Evolutionary conservation across 2,329 filamentous ascomycete species (phyloP).

Genomic region (Colletotrichum tofieldiae): DNA sequence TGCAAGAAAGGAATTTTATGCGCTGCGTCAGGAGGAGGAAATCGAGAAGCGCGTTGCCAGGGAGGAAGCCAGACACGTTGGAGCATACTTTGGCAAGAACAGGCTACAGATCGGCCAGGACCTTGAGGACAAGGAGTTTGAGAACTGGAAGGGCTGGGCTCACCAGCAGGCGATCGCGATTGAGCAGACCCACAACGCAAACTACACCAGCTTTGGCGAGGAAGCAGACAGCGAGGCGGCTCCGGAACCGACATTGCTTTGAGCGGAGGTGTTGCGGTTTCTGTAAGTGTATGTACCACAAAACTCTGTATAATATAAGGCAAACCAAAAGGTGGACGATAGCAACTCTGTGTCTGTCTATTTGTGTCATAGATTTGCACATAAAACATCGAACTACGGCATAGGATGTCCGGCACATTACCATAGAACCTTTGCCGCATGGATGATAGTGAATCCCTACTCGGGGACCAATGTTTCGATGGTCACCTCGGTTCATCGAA

Average conservation of each 20-base stretch:
- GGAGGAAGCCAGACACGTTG: conserved; percentile 89
- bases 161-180: conserved; percentile 60
- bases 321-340: conserved; percentile 16
- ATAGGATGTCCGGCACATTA: not conserved
- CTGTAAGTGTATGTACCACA: conserved; percentile 36
- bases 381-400: not conserved
- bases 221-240: conserved; percentile 51
- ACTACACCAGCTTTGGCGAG: conserved; percentile 61
- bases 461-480: no score
- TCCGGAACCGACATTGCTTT: conserved; percentile 44
- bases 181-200: conserved; percentile 58
- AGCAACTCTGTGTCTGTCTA: not conserved
- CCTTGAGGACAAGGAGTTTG: conserved; percentile 84
- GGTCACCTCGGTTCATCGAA: not conserved
- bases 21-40: conserved; percentile 84
- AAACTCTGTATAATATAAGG: conserved; percentile 44
- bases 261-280: not conserved
- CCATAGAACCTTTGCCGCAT: no score
- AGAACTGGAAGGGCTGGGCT: conserved; percentile 90
- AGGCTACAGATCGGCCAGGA: conserved; percentile 83
- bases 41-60: conserved; percentile 85
- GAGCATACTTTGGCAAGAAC: conserved; percentile 89
- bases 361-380: not conserved
- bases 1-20: conserved; percentile 92
- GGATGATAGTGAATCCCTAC: no score